phyloP scores from a whole-genome alignment of 345 rosid species.

The Hibiscus trionum region DNA sequence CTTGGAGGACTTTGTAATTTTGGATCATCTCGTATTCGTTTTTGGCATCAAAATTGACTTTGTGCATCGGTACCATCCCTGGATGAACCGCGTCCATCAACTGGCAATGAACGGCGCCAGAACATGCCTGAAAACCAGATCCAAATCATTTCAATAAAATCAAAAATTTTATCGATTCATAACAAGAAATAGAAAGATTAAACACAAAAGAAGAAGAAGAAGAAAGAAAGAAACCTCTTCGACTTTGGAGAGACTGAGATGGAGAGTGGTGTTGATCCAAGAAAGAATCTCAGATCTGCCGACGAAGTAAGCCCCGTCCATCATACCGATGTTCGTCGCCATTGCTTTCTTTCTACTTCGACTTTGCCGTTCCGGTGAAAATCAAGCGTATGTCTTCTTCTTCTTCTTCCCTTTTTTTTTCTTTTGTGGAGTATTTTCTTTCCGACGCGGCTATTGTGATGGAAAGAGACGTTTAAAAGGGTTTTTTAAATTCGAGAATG shows the following conservation, averaged over 20 bases:
- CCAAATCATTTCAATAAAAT: not conserved
- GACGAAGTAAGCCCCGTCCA: conserved; percentile 89
- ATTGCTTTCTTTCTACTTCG: conserved; percentile 17
- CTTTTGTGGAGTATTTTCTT: not conserved
- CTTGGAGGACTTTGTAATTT: conserved; percentile 93
- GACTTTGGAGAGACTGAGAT: conserved; percentile 86
- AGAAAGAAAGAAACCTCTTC: conserved; percentile 52
- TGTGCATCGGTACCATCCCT: conserved; percentile 93
- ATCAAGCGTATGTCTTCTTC: not conserved
- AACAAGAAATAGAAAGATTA: not conserved
- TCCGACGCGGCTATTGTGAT: conserved; percentile 32
- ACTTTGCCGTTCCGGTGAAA: not conserved
- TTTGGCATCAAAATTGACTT: conserved; percentile 93
- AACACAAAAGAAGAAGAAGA: not conserved
- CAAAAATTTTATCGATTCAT: not conserved
- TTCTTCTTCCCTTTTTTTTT: not conserved
- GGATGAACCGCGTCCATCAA: conserved; percentile 88
- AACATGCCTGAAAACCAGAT: conserved; percentile 50
- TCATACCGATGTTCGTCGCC: conserved; percentile 88
- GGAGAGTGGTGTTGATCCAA: conserved; percentile 89
- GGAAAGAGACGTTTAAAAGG: conserved; percentile 7
- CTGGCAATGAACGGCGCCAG: conserved; percentile 93
- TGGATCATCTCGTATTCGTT: conserved; percentile 98
- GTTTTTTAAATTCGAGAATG: conserved; percentile 27
- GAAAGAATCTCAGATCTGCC: conserved; percentile 95